These are phyloP conservation scores for barrel medic (Medicago truncatula) DNA, from an alignment of 306 rosid genomes.

Conservation along the genomic window MtrunA17r5.0-ANR NC_053043.1:47909001-47909500, in stretches of 20 bases:
- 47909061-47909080: neutral
- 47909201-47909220: neutral
- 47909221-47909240: neutral
- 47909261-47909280: neutral
- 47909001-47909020: too few species aligned
- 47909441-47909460: conserved; percentile 42
- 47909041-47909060: neutral
- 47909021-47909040: neutral
- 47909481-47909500: conserved; percentile 50
- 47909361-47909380: conserved; percentile 37
- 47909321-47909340: conserved; percentile 45
- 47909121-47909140: neutral
- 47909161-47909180: too few species aligned
- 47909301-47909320: conserved; percentile 40
- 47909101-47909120: conserved; percentile 32
- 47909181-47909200: neutral
- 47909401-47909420: conserved; percentile 25
- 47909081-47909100: conserved; percentile 7
- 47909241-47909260: neutral
- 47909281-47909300: conserved; percentile 30
- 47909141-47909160: conserved; percentile 8
- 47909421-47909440: conserved; percentile 51
- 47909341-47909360: conserved; percentile 39
- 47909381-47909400: conserved; percentile 34
- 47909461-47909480: conserved; percentile 55